Conservation (phyloP, 352 stramenopile species). For the Phytophthora multivora region DNA sequence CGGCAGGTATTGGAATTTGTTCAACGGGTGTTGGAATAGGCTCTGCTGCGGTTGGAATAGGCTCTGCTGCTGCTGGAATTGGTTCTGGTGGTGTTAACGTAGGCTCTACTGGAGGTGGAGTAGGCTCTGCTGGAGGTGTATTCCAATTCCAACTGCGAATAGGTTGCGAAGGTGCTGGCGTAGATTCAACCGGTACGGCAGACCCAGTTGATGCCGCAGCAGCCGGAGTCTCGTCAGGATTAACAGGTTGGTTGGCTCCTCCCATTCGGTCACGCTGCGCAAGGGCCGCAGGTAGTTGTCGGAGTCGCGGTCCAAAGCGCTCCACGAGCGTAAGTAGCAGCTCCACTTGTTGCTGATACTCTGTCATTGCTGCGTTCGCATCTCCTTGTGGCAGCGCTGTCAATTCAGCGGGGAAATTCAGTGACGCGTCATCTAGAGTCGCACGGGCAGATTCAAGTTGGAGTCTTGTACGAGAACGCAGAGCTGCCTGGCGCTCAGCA, state of each 20-base stretch:
- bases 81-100: neutral
- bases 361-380: constrained; percentile 21
- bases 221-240: neutral
- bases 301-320: constrained; percentile 52
- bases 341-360: constrained; percentile 58
- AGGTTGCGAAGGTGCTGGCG: neutral
- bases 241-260: constrained; percentile 1
- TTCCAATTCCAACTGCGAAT: too few species aligned
- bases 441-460: constrained; percentile 46
- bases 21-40: neutral
- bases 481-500: constrained; percentile 34
- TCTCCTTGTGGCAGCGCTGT: constrained; percentile 23
- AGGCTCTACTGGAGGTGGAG: neutral
- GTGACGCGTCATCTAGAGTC: constrained; percentile 46
- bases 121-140: neutral
- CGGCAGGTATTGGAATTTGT: neutral
- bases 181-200: neutral
- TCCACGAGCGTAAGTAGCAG: constrained; percentile 50
- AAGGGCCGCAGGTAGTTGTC: constrained; percentile 52
- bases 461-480: constrained; percentile 42
- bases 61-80: neutral
- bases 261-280: constrained; percentile 35
- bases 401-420: constrained; percentile 34
- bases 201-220: neutral
- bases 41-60: neutral